Percentiles rank a stretch among this genome's conserved stretches.
phyloP scores from a whole-genome alignment of 2,329 filamentous ascomycete genomes.

The Phialemoniopsis sp. region DNA sequence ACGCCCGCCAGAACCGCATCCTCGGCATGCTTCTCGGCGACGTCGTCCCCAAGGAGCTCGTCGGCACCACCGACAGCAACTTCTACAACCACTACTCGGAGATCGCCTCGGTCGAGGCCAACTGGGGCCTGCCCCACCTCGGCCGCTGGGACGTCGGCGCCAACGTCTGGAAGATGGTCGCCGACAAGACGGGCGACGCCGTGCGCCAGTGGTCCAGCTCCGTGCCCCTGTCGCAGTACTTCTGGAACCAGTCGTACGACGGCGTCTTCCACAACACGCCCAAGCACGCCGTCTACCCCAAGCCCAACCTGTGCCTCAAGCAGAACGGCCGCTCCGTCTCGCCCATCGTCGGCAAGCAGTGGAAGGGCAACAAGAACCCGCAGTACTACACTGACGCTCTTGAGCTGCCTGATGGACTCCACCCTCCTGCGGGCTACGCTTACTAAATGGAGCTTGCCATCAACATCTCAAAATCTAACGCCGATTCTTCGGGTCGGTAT shows the following conservation, averaged over 20 bases:
- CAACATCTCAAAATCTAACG: too few relatives aligned
- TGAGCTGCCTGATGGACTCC: slow-evolving; percentile 19
- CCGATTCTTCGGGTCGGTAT: too few relatives aligned
- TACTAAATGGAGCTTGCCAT: too few relatives aligned
- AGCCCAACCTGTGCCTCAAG: slow-evolving; percentile 17
- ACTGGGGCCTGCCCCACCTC: slow-evolving; percentile 66
- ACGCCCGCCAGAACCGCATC: slow-evolving; percentile 63
- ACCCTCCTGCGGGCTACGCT: slow-evolving; percentile 16
- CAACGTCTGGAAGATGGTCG: slow-evolving; percentile 63
- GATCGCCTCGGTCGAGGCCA: slow-evolving; percentile 62
- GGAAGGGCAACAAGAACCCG: slow-evolving; percentile 14
- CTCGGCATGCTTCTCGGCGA: slow-evolving; percentile 71
- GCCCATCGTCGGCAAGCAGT: slow-evolving; percentile 12
- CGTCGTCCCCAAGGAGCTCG: slow-evolving; percentile 59
- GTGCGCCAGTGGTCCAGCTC: slow-evolving; percentile 11
- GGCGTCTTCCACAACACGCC: slow-evolving; percentile 18
- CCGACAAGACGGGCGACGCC: slow-evolving; percentile 56
- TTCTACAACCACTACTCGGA: slow-evolving; percentile 74
- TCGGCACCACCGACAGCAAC: slow-evolving; percentile 63
- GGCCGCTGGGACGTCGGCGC: slow-evolving; percentile 70
- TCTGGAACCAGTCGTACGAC: slow-evolving; percentile 20
- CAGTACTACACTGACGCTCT: slow-evolving; percentile 19
- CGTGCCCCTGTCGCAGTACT: slow-evolving; percentile 9
- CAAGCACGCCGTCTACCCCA: slow-evolving; percentile 15
- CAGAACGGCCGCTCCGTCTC: slow-evolving; percentile 15